A percentile compares a stretch with the other conserved stretches of the same genome.
Evolutionary conservation across 805 yeast genomes (phyloP).

Genomic region (Saccharomycopsis amapae): DNA sequence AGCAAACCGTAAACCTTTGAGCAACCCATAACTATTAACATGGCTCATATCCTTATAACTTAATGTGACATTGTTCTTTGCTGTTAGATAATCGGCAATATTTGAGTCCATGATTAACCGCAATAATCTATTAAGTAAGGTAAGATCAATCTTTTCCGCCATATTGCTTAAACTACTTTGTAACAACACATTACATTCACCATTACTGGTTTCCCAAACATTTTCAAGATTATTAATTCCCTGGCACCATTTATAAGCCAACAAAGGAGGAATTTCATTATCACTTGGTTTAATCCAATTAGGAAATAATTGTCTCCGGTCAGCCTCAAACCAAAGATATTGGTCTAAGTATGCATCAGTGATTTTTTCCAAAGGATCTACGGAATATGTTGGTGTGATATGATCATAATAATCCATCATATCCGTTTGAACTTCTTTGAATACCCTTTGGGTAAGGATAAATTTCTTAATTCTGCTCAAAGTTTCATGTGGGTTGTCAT

Average conservation of each 20-base stretch:
- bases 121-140: conserved; percentile 73
- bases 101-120: conserved; percentile 80
- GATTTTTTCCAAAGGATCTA: conserved; percentile 90
- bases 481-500: conserved; percentile 94
- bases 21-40: conserved; percentile 78
- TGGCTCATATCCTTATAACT: conserved; percentile 94
- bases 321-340: conserved; percentile 94
- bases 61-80: conserved; percentile 77
- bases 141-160: conserved; percentile 82
- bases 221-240: conserved; percentile 73
- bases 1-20: conserved; percentile 86
- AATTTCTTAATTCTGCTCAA: conserved; percentile 76
- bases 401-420: conserved; percentile 89
- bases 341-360: conserved; percentile 96
- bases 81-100: conserved; percentile 89
- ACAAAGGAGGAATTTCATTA: conserved; percentile 83
- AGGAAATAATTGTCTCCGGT: conserved; percentile 79
- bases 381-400: conserved; percentile 75
- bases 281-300: conserved; percentile 96
- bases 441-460: conserved; percentile 80
- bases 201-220: conserved; percentile 73
- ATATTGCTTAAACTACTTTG: conserved; percentile 65
- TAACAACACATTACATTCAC: conserved; percentile 77
- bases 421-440: conserved; percentile 79
- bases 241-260: conserved; percentile 91